Conservation (phyloP, 495 filamentous ascomycete species). For the Cercophora samala region DNA sequence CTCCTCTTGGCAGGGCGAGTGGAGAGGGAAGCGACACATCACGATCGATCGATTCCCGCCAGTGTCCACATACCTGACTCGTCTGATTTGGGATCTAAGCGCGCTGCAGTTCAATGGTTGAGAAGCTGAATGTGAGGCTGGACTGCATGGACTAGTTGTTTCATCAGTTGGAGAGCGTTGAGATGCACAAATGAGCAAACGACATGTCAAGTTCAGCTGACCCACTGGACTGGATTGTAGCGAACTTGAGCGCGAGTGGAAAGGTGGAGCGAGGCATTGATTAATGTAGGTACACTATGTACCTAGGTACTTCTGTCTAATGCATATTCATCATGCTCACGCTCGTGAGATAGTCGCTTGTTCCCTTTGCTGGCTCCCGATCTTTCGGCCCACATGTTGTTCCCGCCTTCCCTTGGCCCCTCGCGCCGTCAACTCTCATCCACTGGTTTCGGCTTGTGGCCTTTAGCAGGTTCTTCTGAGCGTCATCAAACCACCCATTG, state of each 20-base stretch:
- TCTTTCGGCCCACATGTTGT: conserved; percentile 32
- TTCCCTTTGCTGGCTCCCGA: conserved; percentile 32
- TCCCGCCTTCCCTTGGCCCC: conserved; percentile 32
- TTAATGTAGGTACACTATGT: no score
- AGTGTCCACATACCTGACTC: neutral
- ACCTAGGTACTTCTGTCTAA: neutral
- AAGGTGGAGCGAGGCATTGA: no score
- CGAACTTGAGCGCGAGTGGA: no score
- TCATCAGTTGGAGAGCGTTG: no score
- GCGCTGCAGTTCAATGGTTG: neutral
- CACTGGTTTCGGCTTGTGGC: conserved; percentile 32
- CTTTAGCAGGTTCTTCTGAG: conserved; percentile 31
- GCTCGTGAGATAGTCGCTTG: conserved; percentile 33
- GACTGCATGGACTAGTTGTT: neutral
- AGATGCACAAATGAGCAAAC: neutral
- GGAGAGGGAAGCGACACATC: neutral
- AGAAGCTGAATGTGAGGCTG: neutral
- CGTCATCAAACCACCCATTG: conserved; percentile 38
- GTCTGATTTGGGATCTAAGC: neutral
- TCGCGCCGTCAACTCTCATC: conserved; percentile 35
- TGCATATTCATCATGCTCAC: conserved; percentile 33
- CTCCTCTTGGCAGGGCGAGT: neutral
- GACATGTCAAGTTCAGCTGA: neutral
- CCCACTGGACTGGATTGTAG: no score
- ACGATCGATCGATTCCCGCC: neutral